Conservation (phyloP, 441 rosid species). For the Populus hybrid region DNA sequence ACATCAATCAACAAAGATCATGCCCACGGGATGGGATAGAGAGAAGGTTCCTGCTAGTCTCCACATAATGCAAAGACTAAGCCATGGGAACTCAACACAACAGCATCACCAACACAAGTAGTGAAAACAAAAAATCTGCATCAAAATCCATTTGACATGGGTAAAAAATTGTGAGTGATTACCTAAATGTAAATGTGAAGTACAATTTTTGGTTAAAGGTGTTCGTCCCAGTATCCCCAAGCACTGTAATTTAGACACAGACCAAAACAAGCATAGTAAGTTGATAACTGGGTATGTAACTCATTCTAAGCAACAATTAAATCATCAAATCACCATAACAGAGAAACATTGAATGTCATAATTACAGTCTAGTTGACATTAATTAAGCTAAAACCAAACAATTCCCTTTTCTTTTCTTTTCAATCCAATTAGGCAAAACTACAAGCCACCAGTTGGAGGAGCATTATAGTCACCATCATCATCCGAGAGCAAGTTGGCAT, state of each 20-base stretch:
- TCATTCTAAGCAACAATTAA: neutral
- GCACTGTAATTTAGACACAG: neutral
- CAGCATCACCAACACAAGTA: neutral
- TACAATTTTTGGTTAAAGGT: neutral
- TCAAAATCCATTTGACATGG: no score
- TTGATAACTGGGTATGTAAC: neutral
- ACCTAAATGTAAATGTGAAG: neutral
- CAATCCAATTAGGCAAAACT: constrained; percentile 28
- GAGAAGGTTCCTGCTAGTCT: neutral
- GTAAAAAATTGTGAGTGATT: no score
- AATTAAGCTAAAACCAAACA: neutral
- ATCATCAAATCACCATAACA: neutral
- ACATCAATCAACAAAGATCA: neutral
- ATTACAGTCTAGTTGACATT: neutral
- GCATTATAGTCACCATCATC: constrained; percentile 25
- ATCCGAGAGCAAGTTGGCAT: constrained; percentile 51
- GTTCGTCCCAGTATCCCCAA: neutral
- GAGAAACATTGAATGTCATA: neutral
- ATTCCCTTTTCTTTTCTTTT: neutral
- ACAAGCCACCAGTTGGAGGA: constrained; percentile 37
- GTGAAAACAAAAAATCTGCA: no score
- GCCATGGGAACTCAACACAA: neutral
- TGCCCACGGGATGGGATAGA: neutral
- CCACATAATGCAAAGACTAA: neutral
- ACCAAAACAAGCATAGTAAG: neutral